Evolutionary conservation across 2,329 filamentous ascomycete species (phyloP).

Genomic region (Cordyceps tenuipes): DNA sequence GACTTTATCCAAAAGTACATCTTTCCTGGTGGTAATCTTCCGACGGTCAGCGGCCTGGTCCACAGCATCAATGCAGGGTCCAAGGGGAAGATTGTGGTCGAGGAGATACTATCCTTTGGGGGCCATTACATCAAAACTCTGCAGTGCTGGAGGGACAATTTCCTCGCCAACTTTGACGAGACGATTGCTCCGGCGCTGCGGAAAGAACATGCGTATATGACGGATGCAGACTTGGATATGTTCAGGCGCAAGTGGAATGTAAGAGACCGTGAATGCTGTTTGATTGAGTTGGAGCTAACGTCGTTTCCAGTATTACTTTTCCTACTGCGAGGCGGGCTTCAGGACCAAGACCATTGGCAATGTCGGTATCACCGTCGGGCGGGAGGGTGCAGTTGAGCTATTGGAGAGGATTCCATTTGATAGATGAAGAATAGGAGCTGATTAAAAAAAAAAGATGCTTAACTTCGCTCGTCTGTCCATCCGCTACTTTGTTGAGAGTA

Average conservation of each 20-base stretch:
- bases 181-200: constrained; percentile 53
- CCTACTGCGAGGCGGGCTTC: constrained; percentile 68
- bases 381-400: constrained; percentile 56
- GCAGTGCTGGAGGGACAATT: constrained; percentile 59
- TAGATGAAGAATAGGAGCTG: neutral
- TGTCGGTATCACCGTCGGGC: constrained; percentile 61
- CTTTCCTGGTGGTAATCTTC: constrained; percentile 66
- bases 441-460: too few species aligned
- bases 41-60: constrained; percentile 48
- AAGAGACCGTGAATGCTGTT: constrained; percentile 17
- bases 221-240: constrained; percentile 53
- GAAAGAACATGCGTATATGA: constrained; percentile 49
- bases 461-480: neutral
- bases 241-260: constrained; percentile 66
- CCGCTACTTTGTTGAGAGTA: too few species aligned
- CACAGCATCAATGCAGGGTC: constrained; percentile 54
- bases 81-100: constrained; percentile 53
- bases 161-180: constrained; percentile 52
- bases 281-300: neutral
- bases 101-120: constrained; percentile 62
- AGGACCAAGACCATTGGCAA: constrained; percentile 63
- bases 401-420: constrained; percentile 57
- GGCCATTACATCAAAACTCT: constrained; percentile 65
- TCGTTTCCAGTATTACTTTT: constrained; percentile 56
- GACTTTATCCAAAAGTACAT: constrained; percentile 74